Base-by-base conservation (phyloP, 371 early-diverging fungal species). In the Entomophthora muscae region DNA sequence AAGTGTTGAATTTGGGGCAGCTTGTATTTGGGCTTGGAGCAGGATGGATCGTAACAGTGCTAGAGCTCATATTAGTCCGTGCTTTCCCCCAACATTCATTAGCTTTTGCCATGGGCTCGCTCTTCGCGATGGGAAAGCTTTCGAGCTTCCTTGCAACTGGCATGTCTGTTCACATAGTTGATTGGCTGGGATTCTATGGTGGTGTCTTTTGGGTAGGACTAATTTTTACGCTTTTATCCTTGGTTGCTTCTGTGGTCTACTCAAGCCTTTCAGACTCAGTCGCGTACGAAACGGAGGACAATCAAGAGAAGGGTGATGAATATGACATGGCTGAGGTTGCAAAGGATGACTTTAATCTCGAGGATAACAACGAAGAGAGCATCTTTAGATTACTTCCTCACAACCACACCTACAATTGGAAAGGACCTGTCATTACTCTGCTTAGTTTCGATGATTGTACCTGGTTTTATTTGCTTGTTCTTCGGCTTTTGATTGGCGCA, bases 51-150 rank as follows among this genome's bases (percentile, higher is more conserved):
- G 61, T 61, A 7, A 61, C 61, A 12, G 42, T 61, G 3, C 52
- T 32, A 24, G 61, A 61, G 26, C 31, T 42, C 2, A 61, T 61
- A 28, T 21, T 61, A 12, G 61, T 61, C 3, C 17, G n/a, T 13
- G 42, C 23, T 33, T 61, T 61, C 31, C 33, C 17, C 2, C 22
- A 23, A 5, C 31, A 61, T 10, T 1, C 29, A 10, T 12, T 61
- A 22, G 31, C 61, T 1, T 24, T 61, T 26, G 61, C 61, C 42
- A 17, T 61, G 33, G 61, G 61, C 22, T 7, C 61, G 22, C 42
- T 61, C 17, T 61, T 61, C 27, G 61, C 61, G 10, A 61, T 61
- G 13, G 61, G 42, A 10, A 61, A 61, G 31, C 27, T 61, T 26
- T 23, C 61, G 13, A 32, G 61, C 13, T 61, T 61, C 31, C 42